Conservation (phyloP, 129 eudicot genomes). For the Escallonia herrerae region DNA sequence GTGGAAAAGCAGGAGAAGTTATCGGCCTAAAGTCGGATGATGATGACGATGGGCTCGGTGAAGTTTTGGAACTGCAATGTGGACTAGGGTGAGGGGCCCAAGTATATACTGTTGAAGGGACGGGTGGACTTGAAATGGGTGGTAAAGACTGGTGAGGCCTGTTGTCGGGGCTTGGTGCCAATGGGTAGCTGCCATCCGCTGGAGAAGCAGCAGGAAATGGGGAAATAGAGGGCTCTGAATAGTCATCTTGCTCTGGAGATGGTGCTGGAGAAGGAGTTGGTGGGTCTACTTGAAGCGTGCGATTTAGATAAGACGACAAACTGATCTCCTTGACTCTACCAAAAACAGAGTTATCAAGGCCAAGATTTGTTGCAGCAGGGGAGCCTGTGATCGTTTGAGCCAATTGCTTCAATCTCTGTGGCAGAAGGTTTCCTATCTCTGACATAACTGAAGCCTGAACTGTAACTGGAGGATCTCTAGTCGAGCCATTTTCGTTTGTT, state of each 20-base stretch:
- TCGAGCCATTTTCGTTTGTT: conserved; percentile 60
- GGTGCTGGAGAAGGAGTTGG: conserved; percentile 65
- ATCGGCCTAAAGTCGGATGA: conserved; percentile 15
- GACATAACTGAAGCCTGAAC: conserved; percentile 70
- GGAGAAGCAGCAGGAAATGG: conserved; percentile 39
- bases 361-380: conserved; percentile 57
- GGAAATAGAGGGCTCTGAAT: conserved; percentile 31
- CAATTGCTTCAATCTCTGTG: conserved; percentile 63
- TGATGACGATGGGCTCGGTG: conserved; percentile 35
- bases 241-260: conserved; percentile 24
- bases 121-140: conserved; percentile 37
- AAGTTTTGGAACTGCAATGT: conserved; percentile 32
- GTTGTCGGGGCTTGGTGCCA: conserved; percentile 20
- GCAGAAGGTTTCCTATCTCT: conserved; percentile 34
- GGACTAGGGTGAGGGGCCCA: conserved; percentile 12
- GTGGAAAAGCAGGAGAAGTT: conserved; percentile 22
- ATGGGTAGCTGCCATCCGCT: conserved; percentile 7
- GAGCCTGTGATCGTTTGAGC: conserved; percentile 60
- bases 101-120: conserved; percentile 25
- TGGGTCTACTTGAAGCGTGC: conserved; percentile 38
- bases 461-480: conserved; percentile 55
- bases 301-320: conserved; percentile 55
- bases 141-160: conserved; percentile 26
- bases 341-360: conserved; percentile 62
- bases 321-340: conserved; percentile 81